A percentile compares a stretch with the other conserved stretches of the same genome.
phyloP scores from a whole-genome alignment of 2,329 filamentous ascomycete genomes.

The Dactylellina leptospora region DNA sequence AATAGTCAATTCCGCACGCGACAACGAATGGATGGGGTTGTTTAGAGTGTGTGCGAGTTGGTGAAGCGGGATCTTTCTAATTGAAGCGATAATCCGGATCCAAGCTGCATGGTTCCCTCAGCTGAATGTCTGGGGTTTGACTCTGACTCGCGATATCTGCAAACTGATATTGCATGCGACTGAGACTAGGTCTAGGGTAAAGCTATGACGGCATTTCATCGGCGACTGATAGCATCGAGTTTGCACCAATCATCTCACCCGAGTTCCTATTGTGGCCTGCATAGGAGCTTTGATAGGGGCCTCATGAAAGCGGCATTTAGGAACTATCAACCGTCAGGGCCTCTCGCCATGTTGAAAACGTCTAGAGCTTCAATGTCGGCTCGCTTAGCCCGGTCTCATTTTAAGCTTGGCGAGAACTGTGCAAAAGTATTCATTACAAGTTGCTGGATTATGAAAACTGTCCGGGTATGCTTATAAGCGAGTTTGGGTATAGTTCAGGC shows the following conservation, averaged over 20 bases:
- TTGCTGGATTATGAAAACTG: constrained; percentile 9
- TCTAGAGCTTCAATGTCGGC: constrained; percentile 24
- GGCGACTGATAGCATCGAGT: constrained; percentile 31
- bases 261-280: constrained; percentile 12
- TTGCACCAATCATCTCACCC: constrained; percentile 43
- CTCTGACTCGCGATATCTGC: constrained; percentile 9
- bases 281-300: constrained; percentile 25
- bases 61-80: constrained; percentile 22
- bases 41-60: constrained; percentile 19
- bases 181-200: not conserved
- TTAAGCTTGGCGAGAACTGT: constrained; percentile 49
- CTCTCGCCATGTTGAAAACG: constrained; percentile 4
- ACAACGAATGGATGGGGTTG: constrained; percentile 13
- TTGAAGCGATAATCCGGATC: not conserved
- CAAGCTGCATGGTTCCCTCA: constrained; percentile 16
- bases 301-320: constrained; percentile 53
- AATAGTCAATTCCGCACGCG: constrained; percentile 40
- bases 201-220: constrained; percentile 40
- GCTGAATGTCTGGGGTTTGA: constrained; percentile 4
- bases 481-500: no score
- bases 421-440: constrained; percentile 33
- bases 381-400: constrained; percentile 48
- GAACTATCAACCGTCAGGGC: constrained; percentile 40
- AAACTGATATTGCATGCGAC: constrained; percentile 14
- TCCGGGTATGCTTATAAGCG: constrained; percentile 11